Base-by-base conservation (phyloP, 2,329 filamentous ascomycete genomes). In the Monascus ruber region DNA sequence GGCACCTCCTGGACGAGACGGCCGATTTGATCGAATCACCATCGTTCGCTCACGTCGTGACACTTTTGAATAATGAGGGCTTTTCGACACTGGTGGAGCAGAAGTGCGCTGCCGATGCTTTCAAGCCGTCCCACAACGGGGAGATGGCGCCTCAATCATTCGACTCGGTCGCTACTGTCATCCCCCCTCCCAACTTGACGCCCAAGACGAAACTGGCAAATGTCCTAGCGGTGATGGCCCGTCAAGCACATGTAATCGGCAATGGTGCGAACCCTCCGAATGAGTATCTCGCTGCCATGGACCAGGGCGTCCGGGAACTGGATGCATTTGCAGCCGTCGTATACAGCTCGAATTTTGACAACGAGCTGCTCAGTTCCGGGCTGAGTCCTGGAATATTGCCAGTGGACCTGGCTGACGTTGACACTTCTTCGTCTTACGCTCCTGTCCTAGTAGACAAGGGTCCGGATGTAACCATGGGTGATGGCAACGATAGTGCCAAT, bases 11-110 rank as follows among this genome's bases (percentile, higher is more conserved):
- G 1, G 89, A 98, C 58, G 91, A 98, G 68, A 96, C 91, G 2
- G 85, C 89, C 31, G 91, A 98, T 58, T 75, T 98, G 24, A 81
- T 96, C 55, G 91, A 98, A 56, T 95, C 91, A 1, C 91, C 91
- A 0, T 77, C 85, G 29, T 96, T 96, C 63, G 76, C 81, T 0
- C 82, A 87, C 53, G 87, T 98, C 29, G 73, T 95, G 34, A 85
- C 83, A 2, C 78, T 85, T 42, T 74, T 95, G 40, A 82, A 96
- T 43, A 88, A 96, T 59, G 76, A 86, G 34, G 83, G 81, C 39
- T 98, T 95, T 65, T 83, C 83, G 2, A 76, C 82, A 24, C 74
- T 98, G 10, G 74, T 94, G 25, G 84, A 95, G 54, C 73, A 77
- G 52, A 91, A 91, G 62, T 76, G 95, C 39, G 80, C 84, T 4